Percentiles rank a stretch among this genome's conserved stretches.
Conservation (phyloP, 2,329 filamentous ascomycete species). For the Pleurostoma richardsiae region DNA sequence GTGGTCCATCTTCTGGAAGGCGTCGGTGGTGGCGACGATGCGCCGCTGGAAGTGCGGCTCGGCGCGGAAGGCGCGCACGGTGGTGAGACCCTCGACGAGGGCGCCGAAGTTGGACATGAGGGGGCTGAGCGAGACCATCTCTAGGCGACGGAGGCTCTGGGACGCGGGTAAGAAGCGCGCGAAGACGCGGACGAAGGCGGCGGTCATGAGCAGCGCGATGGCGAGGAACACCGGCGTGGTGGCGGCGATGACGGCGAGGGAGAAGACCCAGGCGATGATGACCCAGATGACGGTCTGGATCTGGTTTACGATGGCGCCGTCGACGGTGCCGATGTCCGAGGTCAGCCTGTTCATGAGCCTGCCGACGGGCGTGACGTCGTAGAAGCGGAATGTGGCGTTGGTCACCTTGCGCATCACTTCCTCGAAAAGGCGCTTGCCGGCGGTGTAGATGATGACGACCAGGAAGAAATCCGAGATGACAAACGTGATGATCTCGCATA, state of each 20-base stretch:
- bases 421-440: constrained; percentile 70
- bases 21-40: constrained; percentile 76
- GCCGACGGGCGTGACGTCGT: constrained; percentile 84
- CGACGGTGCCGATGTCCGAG: constrained; percentile 83
- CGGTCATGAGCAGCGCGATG: constrained; percentile 64
- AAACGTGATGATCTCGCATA: constrained; percentile 53
- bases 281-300: constrained; percentile 69
- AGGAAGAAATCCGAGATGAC: constrained; percentile 62
- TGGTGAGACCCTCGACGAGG: constrained; percentile 78
- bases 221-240: constrained; percentile 73
- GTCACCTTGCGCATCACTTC: constrained; percentile 69
- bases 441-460: constrained; percentile 72
- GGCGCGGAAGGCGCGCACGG: constrained; percentile 77
- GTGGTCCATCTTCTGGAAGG: constrained; percentile 92
- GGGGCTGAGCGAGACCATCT: constrained; percentile 85
- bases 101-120: constrained; percentile 92
- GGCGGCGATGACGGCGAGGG: constrained; percentile 71
- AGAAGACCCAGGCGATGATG: constrained; percentile 65
- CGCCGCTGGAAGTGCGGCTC: constrained; percentile 74
- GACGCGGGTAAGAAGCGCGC: constrained; percentile 74
- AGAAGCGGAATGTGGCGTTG: constrained; percentile 81
- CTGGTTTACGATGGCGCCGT: constrained; percentile 75
- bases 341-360: constrained; percentile 90
- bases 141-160: constrained; percentile 74
- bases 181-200: constrained; percentile 70